These are phyloP conservation scores for Parathielavia appendiculata DNA, from an alignment of 495 filamentous ascomycete genomes.

Conservation along the genomic window DNA sequence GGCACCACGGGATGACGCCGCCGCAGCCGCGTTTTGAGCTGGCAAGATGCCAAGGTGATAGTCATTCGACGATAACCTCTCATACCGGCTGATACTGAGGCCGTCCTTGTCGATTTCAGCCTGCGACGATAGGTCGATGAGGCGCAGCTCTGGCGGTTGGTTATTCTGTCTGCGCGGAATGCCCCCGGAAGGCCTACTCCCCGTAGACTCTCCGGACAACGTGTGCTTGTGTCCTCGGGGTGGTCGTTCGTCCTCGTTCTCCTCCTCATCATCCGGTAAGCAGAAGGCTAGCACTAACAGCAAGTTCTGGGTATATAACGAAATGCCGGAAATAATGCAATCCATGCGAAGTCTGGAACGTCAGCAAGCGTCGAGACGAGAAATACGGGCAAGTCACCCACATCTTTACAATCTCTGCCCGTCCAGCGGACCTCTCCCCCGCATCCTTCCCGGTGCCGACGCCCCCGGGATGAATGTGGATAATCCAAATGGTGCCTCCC, in stretches of 20 bases:
- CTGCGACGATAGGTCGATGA: constrained; percentile 80
- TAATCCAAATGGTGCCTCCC: constrained; percentile 93
- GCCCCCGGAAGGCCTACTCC: constrained; percentile 53
- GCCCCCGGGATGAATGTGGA: constrained; percentile 81
- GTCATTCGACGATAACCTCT: constrained; percentile 79
- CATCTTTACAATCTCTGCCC: constrained; percentile 87
- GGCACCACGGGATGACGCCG: constrained; percentile 62
- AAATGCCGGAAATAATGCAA: constrained; percentile 94
- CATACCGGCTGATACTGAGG: constrained; percentile 75
- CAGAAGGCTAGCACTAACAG: constrained; percentile 88
- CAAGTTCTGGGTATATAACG: constrained; percentile 88
- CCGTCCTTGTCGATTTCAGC: constrained; percentile 73
- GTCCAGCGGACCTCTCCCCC: constrained; percentile 66
- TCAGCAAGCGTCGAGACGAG: constrained; percentile 22
- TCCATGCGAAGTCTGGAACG: constrained; percentile 77
- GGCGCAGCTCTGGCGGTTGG: constrained; percentile 76
- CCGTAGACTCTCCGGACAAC: constrained; percentile 38
- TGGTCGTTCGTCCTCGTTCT: constrained; percentile 27
- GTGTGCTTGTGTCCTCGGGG: constrained; percentile 33
- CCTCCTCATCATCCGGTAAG: constrained; percentile 61
- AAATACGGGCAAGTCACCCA: constrained; percentile 44
- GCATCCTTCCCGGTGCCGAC: constrained; percentile 60
- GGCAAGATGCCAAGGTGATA: constrained; percentile 86
- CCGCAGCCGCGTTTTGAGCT: constrained; percentile 57
- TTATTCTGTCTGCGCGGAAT: constrained; percentile 66